These are phyloP conservation scores for Globisporangium recalcitrans DNA, from an alignment of 352 stramenopile species.

Conservation along the genomic window DNA sequence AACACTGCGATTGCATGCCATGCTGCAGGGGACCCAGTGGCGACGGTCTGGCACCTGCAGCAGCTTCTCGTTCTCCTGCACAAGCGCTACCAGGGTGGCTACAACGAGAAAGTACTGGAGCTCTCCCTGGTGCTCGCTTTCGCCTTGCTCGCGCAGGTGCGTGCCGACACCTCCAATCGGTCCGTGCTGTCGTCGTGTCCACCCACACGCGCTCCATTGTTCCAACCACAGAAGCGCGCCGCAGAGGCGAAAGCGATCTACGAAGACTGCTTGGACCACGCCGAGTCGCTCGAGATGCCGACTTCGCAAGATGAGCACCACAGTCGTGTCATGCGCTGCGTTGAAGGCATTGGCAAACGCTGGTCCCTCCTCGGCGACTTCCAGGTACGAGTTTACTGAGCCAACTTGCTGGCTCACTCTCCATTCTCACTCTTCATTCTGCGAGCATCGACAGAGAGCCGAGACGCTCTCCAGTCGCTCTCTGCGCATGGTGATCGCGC, in stretches of 20 bases:
- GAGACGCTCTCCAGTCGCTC: constrained; percentile 40
- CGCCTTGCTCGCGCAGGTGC: constrained; percentile 40
- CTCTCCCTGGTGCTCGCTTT: constrained; percentile 30
- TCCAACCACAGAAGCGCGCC: constrained; percentile 30
- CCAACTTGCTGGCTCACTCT: background rate
- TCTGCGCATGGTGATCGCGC: constrained; percentile 11
- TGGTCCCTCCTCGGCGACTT: constrained; percentile 51
- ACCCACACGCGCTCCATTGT: background rate
- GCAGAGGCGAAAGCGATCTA: constrained; percentile 33
- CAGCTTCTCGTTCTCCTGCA: constrained; percentile 24
- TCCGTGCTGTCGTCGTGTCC: no score
- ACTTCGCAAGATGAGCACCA: constrained; percentile 11
- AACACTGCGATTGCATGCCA: constrained; percentile 41
- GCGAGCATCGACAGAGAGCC: constrained; percentile 22
- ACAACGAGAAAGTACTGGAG: constrained; percentile 45
- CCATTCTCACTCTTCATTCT: background rate
- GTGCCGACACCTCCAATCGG: background rate
- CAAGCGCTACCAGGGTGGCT: constrained; percentile 36
- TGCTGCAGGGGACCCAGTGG: constrained; percentile 1
- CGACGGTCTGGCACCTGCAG: constrained; percentile 28
- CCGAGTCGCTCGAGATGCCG: constrained; percentile 16
- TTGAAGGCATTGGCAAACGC: constrained; percentile 49
- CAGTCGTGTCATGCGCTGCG: constrained; percentile 23
- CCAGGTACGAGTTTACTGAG: constrained; percentile 21
- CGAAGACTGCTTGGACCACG: constrained; percentile 26